These are phyloP conservation scores for Ogataea pilisensis DNA, from an alignment of 805 yeast species.

Conservation along the genomic window DNA sequence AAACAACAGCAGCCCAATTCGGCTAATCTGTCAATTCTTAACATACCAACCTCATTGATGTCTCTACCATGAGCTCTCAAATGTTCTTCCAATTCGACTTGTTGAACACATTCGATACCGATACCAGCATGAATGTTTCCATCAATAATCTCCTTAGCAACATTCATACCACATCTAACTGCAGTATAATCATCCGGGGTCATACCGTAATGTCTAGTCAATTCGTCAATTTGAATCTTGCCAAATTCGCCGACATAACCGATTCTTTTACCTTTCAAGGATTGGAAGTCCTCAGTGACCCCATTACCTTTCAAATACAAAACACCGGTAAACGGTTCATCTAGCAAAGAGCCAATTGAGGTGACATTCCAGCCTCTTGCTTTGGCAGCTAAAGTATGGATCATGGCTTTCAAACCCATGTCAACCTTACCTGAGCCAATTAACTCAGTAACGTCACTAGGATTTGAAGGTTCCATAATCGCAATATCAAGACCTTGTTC, in stretches of 20 bases:
- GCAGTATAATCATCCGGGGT: constrained; percentile 53
- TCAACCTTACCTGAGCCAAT: constrained; percentile 55
- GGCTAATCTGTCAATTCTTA: constrained; percentile 52
- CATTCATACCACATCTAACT: constrained; percentile 58
- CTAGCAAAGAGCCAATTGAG: constrained; percentile 50
- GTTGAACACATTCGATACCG: constrained; percentile 58
- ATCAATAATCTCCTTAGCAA: constrained; percentile 50
- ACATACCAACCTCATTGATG: constrained; percentile 46
- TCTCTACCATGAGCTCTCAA: constrained; percentile 40
- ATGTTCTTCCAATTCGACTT: constrained; percentile 52
- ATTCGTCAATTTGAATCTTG: constrained; percentile 53
- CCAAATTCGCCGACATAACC: constrained; percentile 61
- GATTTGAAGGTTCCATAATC: constrained; percentile 51
- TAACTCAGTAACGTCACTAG: constrained; percentile 54
- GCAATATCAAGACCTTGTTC: constrained; percentile 49
- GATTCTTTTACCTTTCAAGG: constrained; percentile 48
- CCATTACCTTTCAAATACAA: constrained; percentile 48
- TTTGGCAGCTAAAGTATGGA: constrained; percentile 55
- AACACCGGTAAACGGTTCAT: constrained; percentile 56
- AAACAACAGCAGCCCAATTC: constrained; percentile 57
- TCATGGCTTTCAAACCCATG: constrained; percentile 59
- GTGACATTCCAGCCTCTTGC: constrained; percentile 57
- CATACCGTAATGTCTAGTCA: constrained; percentile 54
- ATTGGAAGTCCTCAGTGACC: constrained; percentile 45
- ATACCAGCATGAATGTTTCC: constrained; percentile 56